Base-by-base conservation (phyloP, 2,329 filamentous ascomycete species). In the Corniculantispora saksenae region DNA sequence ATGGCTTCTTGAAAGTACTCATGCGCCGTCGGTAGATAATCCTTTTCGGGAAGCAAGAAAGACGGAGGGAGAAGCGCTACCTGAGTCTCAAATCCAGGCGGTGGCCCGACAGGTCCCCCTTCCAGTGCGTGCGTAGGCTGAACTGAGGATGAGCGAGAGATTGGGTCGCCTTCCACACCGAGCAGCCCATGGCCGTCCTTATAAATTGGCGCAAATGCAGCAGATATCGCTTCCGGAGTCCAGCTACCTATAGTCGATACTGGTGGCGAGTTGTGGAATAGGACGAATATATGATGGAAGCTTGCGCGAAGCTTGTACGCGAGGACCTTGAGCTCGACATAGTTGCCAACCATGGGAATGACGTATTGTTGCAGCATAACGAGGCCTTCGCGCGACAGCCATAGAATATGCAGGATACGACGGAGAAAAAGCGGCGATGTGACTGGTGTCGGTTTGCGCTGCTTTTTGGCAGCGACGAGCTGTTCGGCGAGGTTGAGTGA, bases 281-380 rank as follows among this genome's bases (percentile, higher is more conserved):
- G 85, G 62, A 97, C 95, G 76, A 97, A 97, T 69, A 99, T 93
- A 79, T 99, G 94, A 72, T 96, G 95, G 75, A 98, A 97, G 23
- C 93, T 97, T 19, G 95, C 95, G 66, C 93, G 89, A 17, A 99
- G 84, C 78, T 98, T 99, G 75, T 93, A 92, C 23, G 92, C 90
- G 68, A 99, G 84, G 53, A 98, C 94, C 73, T 93, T 94, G 65
- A 97, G 87, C 76, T 97, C 94, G 73, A 83, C 88, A 78, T 89
- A 92, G 72, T 87, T 90, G 70, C 84, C 89, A 64, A 92, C 91
- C 85, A 90, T 92, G 50, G 94, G 95, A 23, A 98, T 81, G 55
- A 99, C 89, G 75, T 94, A 95, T 73, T 89, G 85, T 72, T 98
- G 93, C 12, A 97, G 83, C 77, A 98, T 91, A 38, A 93, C 86